Base-by-base conservation (phyloP, 495 filamentous ascomycete species). In the Tuber indicum region DNA sequence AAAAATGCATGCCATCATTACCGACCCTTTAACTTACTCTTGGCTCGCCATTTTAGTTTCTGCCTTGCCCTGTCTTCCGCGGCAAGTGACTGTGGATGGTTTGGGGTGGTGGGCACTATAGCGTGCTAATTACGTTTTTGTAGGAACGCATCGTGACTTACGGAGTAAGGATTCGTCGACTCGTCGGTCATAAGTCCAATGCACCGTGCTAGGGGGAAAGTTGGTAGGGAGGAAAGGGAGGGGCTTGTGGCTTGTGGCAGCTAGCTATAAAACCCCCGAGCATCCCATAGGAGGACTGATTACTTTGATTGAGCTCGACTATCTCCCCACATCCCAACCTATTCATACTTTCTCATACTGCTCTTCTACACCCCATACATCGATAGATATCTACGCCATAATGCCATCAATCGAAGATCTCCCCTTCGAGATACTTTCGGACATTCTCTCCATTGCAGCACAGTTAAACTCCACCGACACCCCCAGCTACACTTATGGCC, bases 401-500 rank as follows among this genome's bases (percentile, higher is more conserved):
- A 81, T 77, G 78, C 81, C 75, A 26, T 84, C 80, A 72, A 85
- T 89, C 78, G 84, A 86, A 82, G 83, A 84, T 74, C 84, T 89
- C 72, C 88, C 88, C 19, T 86, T 81, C 76, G 88, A 89, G 83
- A 84, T 89, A 43, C 83, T 88, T 52, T 86, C 85, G 43, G 77
- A 86, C 49, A 88, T 89, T 72, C 86, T 89, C 66, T 81, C 84
- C 72, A 80, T 84, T 75, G 85, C 88, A 47, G 84, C 87, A n/a
- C 80, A 84, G 70, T 77, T 85, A 45, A 88, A 89, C 78, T 76
- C 79, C 21, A 78, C 79, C 7, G 84, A 88, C 73, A 69, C 72
- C 26, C 77, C 81, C 12, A 84, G 77, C 73, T 89, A 85, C 79
- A 88, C 87, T 72, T 89, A 87, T 76, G 88, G 88, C 70, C 81